Base-by-base conservation (phyloP, 139 green algal genomes). In the Coccomyxa sp. region DNA sequence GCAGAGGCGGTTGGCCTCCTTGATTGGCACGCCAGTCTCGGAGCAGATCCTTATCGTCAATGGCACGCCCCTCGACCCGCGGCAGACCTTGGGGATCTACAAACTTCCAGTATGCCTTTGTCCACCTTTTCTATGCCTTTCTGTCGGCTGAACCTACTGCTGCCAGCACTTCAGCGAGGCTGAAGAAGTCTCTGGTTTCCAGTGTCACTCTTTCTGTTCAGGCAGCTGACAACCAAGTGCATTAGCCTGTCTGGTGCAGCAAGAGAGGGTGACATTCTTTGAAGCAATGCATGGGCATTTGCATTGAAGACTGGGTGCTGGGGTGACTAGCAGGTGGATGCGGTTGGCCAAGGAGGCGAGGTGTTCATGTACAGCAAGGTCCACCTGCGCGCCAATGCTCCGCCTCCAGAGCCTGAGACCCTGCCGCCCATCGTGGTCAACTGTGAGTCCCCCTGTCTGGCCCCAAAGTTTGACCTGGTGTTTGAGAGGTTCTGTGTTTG, bases 21-120 rank as follows among this genome's bases (percentile, higher is more conserved):
- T 97, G 23, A 96, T 93, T 0, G 92, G 88, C 51, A 89, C 97
- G 10, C 79, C 88, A 0, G 74, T 89, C 3, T 78, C 77, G 0
- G 95, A 98, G 63, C 95, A 98, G 82, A 95, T 98, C 45, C 68
- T 95, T 9, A 96, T 97, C 88, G 92, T 87, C 81, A 85, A 91
- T 78, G 94, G 93, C 13, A 81, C 85, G 3, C 85, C 88, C 13
- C 85, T 98, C 57, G 95, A 98, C 74, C 85, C 88, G 10, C 51
- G 74, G 9, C 89, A 92, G 76, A 81, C 83, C 10, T 86, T 98
- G 13, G 78, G 83, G 7, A 85, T 84, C 11, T 98, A 98, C 81
- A 79, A 86, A 18, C 88, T 98, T 23, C 94, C 95, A 89, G 93
- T 95, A 76, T 82, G 88, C 10, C 13, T 10, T 66, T 32, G 21